Percentiles rank a stretch among this genome's conserved stretches.
Evolutionary conservation across 352 stramenopile genomes (phyloP).

Genomic region (Thalassiosira ordinaria): DNA sequence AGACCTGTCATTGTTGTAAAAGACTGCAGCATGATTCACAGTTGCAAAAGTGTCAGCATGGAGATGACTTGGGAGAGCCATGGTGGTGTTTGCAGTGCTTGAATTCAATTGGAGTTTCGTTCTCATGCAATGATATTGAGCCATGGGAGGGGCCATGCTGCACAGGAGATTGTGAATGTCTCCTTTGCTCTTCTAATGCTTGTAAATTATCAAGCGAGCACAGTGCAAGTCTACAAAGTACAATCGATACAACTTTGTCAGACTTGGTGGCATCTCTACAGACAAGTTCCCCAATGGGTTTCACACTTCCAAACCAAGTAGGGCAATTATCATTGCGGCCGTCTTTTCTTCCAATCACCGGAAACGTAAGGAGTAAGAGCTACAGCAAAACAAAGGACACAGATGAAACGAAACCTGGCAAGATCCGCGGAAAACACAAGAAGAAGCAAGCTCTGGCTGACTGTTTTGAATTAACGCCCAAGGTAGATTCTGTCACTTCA

Average conservation of each 20-base stretch:
- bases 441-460: constrained; percentile 7
- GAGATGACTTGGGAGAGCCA: not conserved
- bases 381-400: constrained; percentile 16
- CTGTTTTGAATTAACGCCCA: constrained; percentile 1
- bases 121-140: not conserved
- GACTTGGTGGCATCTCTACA: constrained; percentile 26
- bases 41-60: constrained; percentile 10
- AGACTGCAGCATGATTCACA: constrained; percentile 16
- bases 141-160: constrained; percentile 40
- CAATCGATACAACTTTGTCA: constrained; percentile 18
- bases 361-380: constrained; percentile 19
- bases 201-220: not conserved
- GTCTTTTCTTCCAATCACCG: constrained; percentile 38
- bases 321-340: constrained; percentile 25
- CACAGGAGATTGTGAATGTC: constrained; percentile 28
- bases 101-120: not conserved
- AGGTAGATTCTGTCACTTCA: constrained; percentile 10
- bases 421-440: constrained; percentile 18
- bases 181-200: constrained; percentile 8
- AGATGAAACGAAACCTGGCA: constrained; percentile 14
- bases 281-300: constrained; percentile 27
- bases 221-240: constrained; percentile 11
- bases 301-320: constrained; percentile 27
- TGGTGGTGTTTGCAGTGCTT: constrained; percentile 22
- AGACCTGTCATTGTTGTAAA: constrained; percentile 36